Percentiles rank a stretch among this genome's conserved stretches.
phyloP scores from a whole-genome alignment of 441 rosid species.

The Populus trichocarpa region DNA sequence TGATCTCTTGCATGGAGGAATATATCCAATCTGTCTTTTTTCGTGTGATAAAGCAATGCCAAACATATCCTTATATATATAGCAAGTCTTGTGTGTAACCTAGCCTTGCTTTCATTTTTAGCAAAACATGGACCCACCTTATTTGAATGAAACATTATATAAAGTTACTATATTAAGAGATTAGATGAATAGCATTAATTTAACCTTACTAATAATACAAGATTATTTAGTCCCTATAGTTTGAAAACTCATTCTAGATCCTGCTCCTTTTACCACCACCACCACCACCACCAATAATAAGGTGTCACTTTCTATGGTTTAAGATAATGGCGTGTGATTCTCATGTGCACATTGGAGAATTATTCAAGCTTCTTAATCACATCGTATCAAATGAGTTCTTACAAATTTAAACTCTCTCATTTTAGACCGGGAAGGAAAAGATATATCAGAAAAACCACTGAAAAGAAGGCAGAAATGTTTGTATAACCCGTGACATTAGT shows the following conservation, averaged over 20 bases:
- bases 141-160: not conserved
- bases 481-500: constrained; percentile 15
- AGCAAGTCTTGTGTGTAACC: not conserved
- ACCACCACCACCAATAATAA: too few relatives aligned
- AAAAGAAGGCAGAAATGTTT: not conserved
- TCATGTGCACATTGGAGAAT: too few relatives aligned
- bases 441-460: not conserved
- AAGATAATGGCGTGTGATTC: too few relatives aligned
- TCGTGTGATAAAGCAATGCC: constrained; percentile 7
- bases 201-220: too few relatives aligned
- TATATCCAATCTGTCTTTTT: constrained; percentile 23
- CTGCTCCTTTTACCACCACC: too few relatives aligned
- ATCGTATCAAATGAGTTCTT: too few relatives aligned
- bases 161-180: not conserved
- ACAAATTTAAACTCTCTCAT: not conserved
- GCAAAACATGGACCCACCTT: constrained; percentile 1
- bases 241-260: too few relatives aligned
- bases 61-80: not conserved
- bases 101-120: not conserved
- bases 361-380: too few relatives aligned
- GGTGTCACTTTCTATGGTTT: too few relatives aligned
- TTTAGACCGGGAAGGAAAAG: constrained; percentile 13
- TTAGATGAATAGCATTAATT: too few relatives aligned
- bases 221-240: too few relatives aligned
- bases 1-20: constrained; percentile 19